Evolutionary conservation across 2,329 filamentous ascomycete species (phyloP).

Genomic region (Aspergillus ochraceus): DNA sequence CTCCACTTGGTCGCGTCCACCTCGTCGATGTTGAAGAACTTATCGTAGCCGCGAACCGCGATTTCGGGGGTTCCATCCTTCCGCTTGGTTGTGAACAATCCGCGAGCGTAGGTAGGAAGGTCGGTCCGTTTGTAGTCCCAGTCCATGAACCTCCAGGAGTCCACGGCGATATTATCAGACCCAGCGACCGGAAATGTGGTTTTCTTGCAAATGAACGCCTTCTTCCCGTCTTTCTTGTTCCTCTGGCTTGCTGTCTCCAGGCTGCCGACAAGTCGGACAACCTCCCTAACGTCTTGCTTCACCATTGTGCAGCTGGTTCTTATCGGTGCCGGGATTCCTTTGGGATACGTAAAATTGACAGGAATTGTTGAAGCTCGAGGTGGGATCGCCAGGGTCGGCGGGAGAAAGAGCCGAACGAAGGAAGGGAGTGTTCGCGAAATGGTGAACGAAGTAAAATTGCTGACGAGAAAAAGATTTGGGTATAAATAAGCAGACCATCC

Average conservation of each 20-base stretch:
- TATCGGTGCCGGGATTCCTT: neutral
- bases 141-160: conserved; percentile 92
- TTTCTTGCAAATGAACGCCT: conserved; percentile 73
- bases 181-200: conserved; percentile 71
- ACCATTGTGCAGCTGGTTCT: conserved; percentile 49
- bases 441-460: neutral
- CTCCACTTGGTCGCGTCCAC: conserved; percentile 79
- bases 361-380: neutral
- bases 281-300: conserved; percentile 67
- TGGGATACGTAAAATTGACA: neutral
- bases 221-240: conserved; percentile 52
- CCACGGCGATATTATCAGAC: conserved; percentile 65
- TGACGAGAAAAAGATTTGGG: neutral
- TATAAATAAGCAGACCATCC: neutral
- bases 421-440: neutral
- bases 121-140: conserved; percentile 91
- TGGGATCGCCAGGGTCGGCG: neutral
- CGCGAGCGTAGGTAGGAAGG: conserved; percentile 88
- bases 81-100: conserved; percentile 82
- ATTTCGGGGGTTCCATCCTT: conserved; percentile 71
- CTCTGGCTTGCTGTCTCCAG: conserved; percentile 56
- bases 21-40: conserved; percentile 95
- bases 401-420: neutral
- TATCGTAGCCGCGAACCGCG: conserved; percentile 88
- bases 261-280: conserved; percentile 63